Percentiles rank a stretch among this genome's conserved stretches.
Conservation (phyloP, 148 eudicot genomes). For the Talinum fruticosum region DNA sequence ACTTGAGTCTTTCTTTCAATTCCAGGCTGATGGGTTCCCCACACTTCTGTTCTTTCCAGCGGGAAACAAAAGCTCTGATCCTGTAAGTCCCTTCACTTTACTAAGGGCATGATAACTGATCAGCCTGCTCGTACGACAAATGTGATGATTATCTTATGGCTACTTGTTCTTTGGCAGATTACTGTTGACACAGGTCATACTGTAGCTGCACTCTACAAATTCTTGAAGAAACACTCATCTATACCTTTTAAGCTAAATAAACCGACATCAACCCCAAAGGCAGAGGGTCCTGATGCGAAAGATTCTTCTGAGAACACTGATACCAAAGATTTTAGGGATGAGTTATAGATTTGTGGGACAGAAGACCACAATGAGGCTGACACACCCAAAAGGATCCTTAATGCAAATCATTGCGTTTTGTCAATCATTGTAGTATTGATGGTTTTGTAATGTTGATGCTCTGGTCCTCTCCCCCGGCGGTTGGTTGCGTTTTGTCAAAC, state of each 20-base stretch:
- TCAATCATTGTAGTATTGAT: no score
- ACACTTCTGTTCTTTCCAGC: constrained; percentile 92
- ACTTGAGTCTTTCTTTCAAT: background rate
- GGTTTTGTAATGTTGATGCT: no score
- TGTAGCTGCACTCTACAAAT: constrained; percentile 69
- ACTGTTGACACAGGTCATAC: constrained; percentile 70
- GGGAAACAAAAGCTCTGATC: constrained; percentile 72
- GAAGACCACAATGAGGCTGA: no score
- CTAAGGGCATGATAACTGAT: background rate
- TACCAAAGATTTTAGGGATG: constrained; percentile 52
- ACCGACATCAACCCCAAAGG: constrained; percentile 36
- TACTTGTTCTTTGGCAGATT: constrained; percentile 40
- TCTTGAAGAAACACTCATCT: constrained; percentile 66
- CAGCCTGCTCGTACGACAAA: background rate
- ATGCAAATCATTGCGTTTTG: no score
- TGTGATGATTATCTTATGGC: background rate
- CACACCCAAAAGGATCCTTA: no score
- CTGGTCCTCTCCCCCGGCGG: no score
- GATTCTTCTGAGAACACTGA: constrained; percentile 28
- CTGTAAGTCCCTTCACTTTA: constrained; percentile 43
- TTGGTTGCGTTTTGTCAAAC: no score
- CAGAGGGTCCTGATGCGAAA: constrained; percentile 32
- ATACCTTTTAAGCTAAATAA: constrained; percentile 74
- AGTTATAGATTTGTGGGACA: no score
- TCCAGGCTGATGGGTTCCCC: constrained; percentile 92